These are phyloP conservation scores for Daldinia concentrica DNA, from an alignment of 495 filamentous ascomycete genomes.

Conservation along the genomic window DNA sequence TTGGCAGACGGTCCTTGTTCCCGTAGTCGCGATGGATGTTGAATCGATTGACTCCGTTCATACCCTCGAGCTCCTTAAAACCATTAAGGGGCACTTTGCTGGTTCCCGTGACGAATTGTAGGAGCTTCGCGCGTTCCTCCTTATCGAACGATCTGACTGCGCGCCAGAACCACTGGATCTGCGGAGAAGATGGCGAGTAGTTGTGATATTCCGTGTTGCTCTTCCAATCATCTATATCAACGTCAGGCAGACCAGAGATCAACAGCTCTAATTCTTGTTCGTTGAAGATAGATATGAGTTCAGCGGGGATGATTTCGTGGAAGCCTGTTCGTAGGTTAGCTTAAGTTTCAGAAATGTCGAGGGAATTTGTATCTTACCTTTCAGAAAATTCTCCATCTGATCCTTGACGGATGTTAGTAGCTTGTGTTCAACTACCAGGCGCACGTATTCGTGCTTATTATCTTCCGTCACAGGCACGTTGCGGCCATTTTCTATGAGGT, in stretches of 20 bases:
- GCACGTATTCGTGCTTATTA: constrained; percentile 98
- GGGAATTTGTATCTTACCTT: constrained; percentile 64
- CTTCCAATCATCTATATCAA: constrained; percentile 99
- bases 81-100: constrained; percentile 98
- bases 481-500: constrained; percentile 85
- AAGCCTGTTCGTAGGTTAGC: constrained; percentile 69
- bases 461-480: constrained; percentile 96
- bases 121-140: constrained; percentile 95
- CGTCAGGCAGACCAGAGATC: constrained; percentile 96
- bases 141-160: constrained; percentile 98
- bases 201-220: constrained; percentile 98
- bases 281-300: constrained; percentile 97
- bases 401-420: constrained; percentile 89
- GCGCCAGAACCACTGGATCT: constrained; percentile 99
- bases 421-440: constrained; percentile 91
- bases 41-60: constrained; percentile 98
- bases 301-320: constrained; percentile 96
- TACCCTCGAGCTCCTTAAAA: constrained; percentile 98
- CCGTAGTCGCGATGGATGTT: constrained; percentile 99
- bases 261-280: constrained; percentile 97
- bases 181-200: constrained; percentile 90
- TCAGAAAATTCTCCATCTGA: constrained; percentile 94
- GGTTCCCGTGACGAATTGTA: constrained; percentile 98
- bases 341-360: constrained; percentile 5
- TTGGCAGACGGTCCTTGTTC: constrained; percentile 95